Conservation (phyloP, 441 rosid species). For the Pelargonium myrrhifolium region DNA sequence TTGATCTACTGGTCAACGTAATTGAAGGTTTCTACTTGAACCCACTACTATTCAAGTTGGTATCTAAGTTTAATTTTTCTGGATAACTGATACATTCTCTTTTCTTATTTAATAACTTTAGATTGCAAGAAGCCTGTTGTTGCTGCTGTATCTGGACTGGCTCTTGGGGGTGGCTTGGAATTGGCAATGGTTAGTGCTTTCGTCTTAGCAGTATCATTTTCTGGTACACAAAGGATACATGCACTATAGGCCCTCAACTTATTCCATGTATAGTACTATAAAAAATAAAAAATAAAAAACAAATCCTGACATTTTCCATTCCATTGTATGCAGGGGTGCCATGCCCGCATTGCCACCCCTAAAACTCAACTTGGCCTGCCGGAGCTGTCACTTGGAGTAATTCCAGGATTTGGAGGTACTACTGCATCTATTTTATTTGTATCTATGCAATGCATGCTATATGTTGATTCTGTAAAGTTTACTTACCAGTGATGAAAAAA, state of each 20-base stretch:
- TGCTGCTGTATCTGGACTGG: constrained; percentile 94
- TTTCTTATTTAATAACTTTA: constrained; percentile 18
- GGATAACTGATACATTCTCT: background rate
- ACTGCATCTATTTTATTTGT: constrained; percentile 8
- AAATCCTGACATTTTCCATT: background rate
- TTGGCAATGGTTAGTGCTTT: constrained; percentile 62
- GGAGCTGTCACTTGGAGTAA: constrained; percentile 79
- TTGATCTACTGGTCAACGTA: constrained; percentile 60
- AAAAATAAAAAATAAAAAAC: too few relatives aligned
- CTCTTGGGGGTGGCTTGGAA: constrained; percentile 98
- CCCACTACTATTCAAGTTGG: background rate
- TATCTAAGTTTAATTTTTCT: background rate
- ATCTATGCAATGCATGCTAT: too few relatives aligned
- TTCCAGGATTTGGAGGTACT: constrained; percentile 93
- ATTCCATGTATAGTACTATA: background rate
- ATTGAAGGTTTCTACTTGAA: constrained; percentile 59
- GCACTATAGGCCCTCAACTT: too few relatives aligned
- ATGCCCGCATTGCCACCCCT: constrained; percentile 78
- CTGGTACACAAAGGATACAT: too few relatives aligned
- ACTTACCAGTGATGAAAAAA: constrained; percentile 7
- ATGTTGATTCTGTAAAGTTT: constrained; percentile 5
- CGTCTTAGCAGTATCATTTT: background rate
- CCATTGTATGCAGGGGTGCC: constrained; percentile 53
- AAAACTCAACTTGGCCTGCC: constrained; percentile 85
- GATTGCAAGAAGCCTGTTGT: constrained; percentile 88